Evolutionary conservation across 768 basidiomycete genomes (phyloP), one percentile per base, ranked within the genome.

Genomic region (Phanerodontia chrysosporium): DNA sequence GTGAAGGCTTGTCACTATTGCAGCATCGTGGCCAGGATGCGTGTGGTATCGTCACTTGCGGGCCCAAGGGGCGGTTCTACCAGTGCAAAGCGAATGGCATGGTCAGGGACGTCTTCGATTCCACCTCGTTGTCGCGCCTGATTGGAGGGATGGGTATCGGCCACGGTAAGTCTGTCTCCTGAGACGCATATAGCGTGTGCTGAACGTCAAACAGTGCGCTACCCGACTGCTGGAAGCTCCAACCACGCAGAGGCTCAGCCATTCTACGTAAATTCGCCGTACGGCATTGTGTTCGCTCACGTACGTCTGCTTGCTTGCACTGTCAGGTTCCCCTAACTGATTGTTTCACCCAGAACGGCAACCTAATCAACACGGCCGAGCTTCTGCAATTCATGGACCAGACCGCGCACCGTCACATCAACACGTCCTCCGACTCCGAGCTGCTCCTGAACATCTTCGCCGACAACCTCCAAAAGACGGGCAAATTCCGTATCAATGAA

Each of bases 211-310:
- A 7, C 66, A 98, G 97, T 96, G 56, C 86, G 97, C 58, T 98
- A 99, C 75, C 97, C 97, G 10, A 98, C 97, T 61, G 97, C 97
- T 55, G 97, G 97, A 51, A 94, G 93, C 69, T 97, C 94, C 59
- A 91, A 95, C 58, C 91, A 97, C 65, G 89, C 96, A 12, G 97
- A 99, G 72, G 95, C 97, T 8, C 97, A 99, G 70, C 97, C 97
- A 1, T 99, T 99, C 80, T 99, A 99, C 71, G 97, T 99, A 66
- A 99, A 99, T 77, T 96, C 95, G n/a, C 97, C 97, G 2, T 99
- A 98, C 72, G 97, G 97, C 53, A 96, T 99, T 69, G 93, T 95
- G 62, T 90, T 99, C 70, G 97, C 92, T 21, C 96, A 99, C 79
- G 96, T 95, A 72, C 63, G 88, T 78, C 3, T 36, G 48, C 14